Base-by-base conservation (phyloP, 1,284 basidiomycete species). In the Heimioporus retisporus region DNA sequence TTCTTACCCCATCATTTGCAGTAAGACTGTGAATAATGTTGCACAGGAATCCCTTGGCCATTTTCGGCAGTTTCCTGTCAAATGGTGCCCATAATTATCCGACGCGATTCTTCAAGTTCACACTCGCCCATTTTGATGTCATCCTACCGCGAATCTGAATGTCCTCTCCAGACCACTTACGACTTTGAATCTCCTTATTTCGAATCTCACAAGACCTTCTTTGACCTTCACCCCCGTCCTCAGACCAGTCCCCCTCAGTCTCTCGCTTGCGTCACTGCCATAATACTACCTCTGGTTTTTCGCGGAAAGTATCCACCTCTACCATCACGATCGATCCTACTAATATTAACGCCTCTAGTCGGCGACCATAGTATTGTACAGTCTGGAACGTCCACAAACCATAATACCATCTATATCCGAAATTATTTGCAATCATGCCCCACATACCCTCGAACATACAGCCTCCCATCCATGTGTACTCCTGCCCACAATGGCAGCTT, bases 381-480 rank as follows among this genome's bases (percentile, higher is more conserved):
- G 28, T 63, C 28, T 65, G 55, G 74, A 73, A 63, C 74, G 70
- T 61, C 73, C 77, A 57, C 83, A 79, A 71, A 74, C 77, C 43
- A 75, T 90, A 61, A 87, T 89, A 15, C 93, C 93, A 58, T 93
- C 92, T 23, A 95, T 95, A 74, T 92, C 90, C 55, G 93, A 95
- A 64, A 95, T 95, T 68, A 95, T 95, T 67, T 88, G 91, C 55
- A 86, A 85, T 40, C 89, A 95, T 78, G 88, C 90, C 6, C 90
- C 90, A 42, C 82, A 83, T 40, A 82, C 87, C 66, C 82, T 82
- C 60, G 86, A 86, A 72, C 84, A 83, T 44, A 79, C 83, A 14
- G 67, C 23, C 82, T 84, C 61, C 75, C 83, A 21, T 82, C 83
- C 21, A 76, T 78, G 51, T 83, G 85, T 60, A 80, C 83, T 42